Percentiles rank a stretch among this genome's conserved stretches.
Conservation (phyloP, 192 early-diverging fungal species). For the Jimgerdemannia flammicorona region DNA sequence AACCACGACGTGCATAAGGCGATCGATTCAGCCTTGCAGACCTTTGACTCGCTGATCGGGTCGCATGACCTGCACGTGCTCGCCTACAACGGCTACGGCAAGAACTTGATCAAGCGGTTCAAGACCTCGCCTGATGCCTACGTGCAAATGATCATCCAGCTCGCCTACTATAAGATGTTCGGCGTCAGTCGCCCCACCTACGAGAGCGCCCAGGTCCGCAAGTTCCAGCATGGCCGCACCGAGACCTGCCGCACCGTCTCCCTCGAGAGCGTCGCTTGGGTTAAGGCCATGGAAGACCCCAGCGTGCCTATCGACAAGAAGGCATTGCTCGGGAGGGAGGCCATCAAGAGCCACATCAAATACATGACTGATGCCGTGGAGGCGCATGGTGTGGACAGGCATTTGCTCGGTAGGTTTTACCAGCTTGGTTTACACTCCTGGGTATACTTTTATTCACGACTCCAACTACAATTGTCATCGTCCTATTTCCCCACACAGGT, state of each 20-base stretch:
- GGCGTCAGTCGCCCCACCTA: conserved; percentile 80
- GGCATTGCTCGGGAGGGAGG: conserved; percentile 66
- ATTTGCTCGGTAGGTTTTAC: conserved; percentile 63
- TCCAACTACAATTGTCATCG: too few species aligned
- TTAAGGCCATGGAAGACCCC: conserved; percentile 81
- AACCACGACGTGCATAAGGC: conserved; percentile 53
- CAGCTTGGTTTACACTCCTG: not conserved
- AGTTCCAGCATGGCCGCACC: conserved; percentile 92
- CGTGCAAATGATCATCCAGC: conserved; percentile 92
- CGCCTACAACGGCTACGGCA: conserved; percentile 88
- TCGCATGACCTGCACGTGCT: conserved; percentile 81
- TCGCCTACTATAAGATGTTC: conserved; percentile 92
- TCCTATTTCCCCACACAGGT: conserved; percentile 27
- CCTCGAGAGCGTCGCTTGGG: conserved; percentile 75
- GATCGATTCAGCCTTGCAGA: conserved; percentile 63
- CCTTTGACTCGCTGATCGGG: conserved; percentile 77
- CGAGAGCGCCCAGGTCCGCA: conserved; percentile 89
- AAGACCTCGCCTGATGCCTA: conserved; percentile 77
- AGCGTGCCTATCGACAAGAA: conserved; percentile 44
- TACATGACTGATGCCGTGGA: conserved; percentile 83
- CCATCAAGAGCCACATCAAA: conserved; percentile 69
- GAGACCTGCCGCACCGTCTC: conserved; percentile 87
- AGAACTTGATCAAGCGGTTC: conserved; percentile 89
- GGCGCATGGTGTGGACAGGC: conserved; percentile 87
- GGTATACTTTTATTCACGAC: not conserved